Evolutionary conservation across 345 rosid species (phyloP).

Genomic region (Populus davidiana): DNA sequence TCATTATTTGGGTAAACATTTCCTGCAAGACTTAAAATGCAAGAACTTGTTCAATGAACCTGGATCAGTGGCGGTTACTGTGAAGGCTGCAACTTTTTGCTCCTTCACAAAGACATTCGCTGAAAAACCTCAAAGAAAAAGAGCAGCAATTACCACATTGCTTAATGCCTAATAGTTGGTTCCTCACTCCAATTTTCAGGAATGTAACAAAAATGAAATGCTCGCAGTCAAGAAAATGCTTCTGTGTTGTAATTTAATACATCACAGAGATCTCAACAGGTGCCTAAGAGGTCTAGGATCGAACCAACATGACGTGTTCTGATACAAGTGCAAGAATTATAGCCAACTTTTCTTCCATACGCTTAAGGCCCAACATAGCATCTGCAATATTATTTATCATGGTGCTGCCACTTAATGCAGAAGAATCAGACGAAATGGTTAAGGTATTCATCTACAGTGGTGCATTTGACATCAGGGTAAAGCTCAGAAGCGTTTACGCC

Average conservation of each 20-base stretch:
- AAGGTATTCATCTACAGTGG: conserved; percentile 64
- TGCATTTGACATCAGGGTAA: conserved; percentile 71
- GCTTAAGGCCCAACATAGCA: too few relatives aligned
- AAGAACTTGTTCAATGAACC: conserved; percentile 54
- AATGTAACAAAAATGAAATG: too few relatives aligned
- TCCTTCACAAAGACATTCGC: conserved; percentile 61
- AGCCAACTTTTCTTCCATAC: too few relatives aligned
- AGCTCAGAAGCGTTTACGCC: conserved; percentile 78
- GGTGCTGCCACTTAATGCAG: neutral
- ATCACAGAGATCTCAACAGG: too few relatives aligned
- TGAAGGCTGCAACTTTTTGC: conserved; percentile 61
- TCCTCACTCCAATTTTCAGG: too few relatives aligned
- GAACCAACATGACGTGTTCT: too few relatives aligned
- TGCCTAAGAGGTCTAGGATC: too few relatives aligned
- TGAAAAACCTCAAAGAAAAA: conserved; percentile 9
- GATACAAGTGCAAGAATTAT: too few relatives aligned
- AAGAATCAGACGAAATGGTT: conserved; percentile 44
- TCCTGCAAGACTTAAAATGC: conserved; percentile 59
- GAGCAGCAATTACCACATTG: too few relatives aligned
- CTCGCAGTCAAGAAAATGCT: too few relatives aligned
- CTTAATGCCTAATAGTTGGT: too few relatives aligned
- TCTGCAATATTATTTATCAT: neutral
- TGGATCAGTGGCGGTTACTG: conserved; percentile 63
- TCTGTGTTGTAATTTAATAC: too few relatives aligned
- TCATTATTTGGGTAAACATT: conserved; percentile 66